Conservation (phyloP, 2,329 filamentous ascomycete species). For the Gliomastix tumulicola region DNA sequence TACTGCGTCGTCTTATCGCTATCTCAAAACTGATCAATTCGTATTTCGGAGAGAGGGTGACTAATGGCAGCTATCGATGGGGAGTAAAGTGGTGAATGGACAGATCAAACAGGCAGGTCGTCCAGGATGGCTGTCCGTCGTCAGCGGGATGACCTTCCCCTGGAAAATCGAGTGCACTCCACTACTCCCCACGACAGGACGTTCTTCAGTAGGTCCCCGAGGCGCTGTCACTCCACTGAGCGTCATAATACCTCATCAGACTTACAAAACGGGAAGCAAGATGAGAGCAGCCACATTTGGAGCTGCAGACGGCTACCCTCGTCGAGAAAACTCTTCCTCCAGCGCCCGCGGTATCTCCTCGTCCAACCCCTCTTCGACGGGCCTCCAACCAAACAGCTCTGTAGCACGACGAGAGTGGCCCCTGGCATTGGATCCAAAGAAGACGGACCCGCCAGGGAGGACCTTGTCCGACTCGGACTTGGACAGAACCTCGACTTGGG, state of each 20-base stretch:
- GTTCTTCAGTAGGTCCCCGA: background rate
- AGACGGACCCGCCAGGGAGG: conserved; percentile 34
- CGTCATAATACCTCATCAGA: too few relatives aligned
- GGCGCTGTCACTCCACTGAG: background rate
- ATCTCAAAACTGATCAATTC: background rate
- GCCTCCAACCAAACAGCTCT: conserved; percentile 48
- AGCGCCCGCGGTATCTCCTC: conserved; percentile 26
- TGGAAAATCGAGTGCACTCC: too few relatives aligned
- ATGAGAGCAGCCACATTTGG: background rate
- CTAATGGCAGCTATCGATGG: too few relatives aligned
- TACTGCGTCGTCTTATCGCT: background rate
- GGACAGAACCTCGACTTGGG: conserved; percentile 17
- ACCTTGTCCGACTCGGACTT: conserved; percentile 32
- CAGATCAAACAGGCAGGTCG: too few relatives aligned
- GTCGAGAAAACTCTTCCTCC: conserved; percentile 12
- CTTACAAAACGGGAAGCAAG: too few relatives aligned
- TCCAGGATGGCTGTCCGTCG: too few relatives aligned
- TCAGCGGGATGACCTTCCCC: background rate
- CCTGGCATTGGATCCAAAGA: conserved; percentile 52
- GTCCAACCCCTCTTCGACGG: conserved; percentile 37
- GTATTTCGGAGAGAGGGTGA: too few relatives aligned
- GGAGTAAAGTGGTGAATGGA: too few relatives aligned
- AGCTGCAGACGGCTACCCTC: background rate
- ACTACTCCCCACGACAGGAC: background rate
- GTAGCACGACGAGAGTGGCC: conserved; percentile 42